These are phyloP conservation scores for Pichia sp. DNA, from an alignment of 1,139 yeast genomes.

Conservation along the genomic window DNA sequence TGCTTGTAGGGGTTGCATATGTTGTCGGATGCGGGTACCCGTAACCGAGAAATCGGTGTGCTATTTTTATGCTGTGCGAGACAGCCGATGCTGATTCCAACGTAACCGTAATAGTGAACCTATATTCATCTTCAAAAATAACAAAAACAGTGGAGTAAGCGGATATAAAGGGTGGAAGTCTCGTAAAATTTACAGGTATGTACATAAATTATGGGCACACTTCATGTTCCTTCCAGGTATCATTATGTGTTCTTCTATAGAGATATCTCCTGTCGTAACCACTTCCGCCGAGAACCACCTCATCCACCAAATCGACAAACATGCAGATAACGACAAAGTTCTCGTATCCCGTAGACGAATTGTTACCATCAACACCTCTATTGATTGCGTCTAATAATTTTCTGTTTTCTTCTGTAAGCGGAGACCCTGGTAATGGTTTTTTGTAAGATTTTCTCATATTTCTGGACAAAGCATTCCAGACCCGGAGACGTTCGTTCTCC, in stretches of 20 bases:
- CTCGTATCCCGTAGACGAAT: conserved; percentile 52
- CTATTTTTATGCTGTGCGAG: background rate
- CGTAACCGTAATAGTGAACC: background rate
- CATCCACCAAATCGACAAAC: conserved; percentile 71
- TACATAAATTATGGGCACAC: conserved; percentile 55
- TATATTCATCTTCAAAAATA: background rate
- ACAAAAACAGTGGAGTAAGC: background rate
- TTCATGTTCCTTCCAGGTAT: conserved; percentile 71
- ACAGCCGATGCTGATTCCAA: background rate
- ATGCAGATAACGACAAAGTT: conserved; percentile 68
- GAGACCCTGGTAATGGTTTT: conserved; percentile 65
- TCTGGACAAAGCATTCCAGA: conserved; percentile 60
- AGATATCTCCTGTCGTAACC: conserved; percentile 48
- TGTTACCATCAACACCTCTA: conserved; percentile 81
- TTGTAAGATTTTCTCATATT: conserved; percentile 59
- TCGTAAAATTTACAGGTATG: background rate
- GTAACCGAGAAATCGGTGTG: background rate
- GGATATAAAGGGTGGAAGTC: background rate
- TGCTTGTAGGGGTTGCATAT: background rate
- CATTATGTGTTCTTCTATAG: conserved; percentile 47
- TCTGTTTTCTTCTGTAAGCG: conserved; percentile 52
- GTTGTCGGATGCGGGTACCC: background rate
- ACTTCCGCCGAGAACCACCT: conserved; percentile 49
- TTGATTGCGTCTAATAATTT: conserved; percentile 63
- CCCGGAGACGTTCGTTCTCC: conserved; percentile 55